Evolutionary conservation across 1,284 basidiomycete genomes (phyloP).

Genomic region (Anthracocystis panici-leucophaei): DNA sequence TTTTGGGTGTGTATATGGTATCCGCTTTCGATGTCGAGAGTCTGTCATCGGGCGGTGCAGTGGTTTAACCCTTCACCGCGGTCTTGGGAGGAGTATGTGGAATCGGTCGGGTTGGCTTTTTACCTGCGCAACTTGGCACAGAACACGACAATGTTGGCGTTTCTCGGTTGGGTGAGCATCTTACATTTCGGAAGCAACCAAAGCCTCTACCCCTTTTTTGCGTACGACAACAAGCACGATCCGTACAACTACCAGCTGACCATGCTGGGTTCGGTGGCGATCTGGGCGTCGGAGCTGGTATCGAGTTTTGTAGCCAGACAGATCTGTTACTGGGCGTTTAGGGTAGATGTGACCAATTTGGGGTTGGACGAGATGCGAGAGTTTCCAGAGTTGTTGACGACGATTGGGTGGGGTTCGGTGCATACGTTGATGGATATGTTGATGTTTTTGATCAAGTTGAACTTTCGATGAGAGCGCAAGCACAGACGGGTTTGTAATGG

Average conservation of each 20-base stretch:
- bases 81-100: conserved; percentile 73
- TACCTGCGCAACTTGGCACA: conserved; percentile 75
- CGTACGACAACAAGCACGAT: conserved; percentile 72
- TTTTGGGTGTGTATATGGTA: conserved; percentile 73
- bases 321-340: conserved; percentile 71
- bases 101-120: conserved; percentile 71
- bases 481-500: neutral
- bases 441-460: conserved; percentile 71
- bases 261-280: conserved; percentile 73
- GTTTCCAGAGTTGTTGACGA: conserved; percentile 71
- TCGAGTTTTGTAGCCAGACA: conserved; percentile 71
- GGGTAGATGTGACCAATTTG: conserved; percentile 72
- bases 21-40: conserved; percentile 73
- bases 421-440: conserved; percentile 75
- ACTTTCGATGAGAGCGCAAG: conserved; percentile 34
- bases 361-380: conserved; percentile 74
- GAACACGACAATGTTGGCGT: conserved; percentile 72
- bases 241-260: conserved; percentile 75
- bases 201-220: conserved; percentile 74
- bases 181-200: conserved; percentile 74
- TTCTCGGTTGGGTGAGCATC: conserved; percentile 72
- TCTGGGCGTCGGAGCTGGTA: conserved; percentile 74
- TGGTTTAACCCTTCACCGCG: conserved; percentile 72
- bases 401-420: conserved; percentile 72
- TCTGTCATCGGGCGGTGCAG: conserved; percentile 71